Evolutionary conservation across 2,329 filamentous ascomycete genomes (phyloP).

Genomic region (Ophiostoma pallidulum): DNA sequence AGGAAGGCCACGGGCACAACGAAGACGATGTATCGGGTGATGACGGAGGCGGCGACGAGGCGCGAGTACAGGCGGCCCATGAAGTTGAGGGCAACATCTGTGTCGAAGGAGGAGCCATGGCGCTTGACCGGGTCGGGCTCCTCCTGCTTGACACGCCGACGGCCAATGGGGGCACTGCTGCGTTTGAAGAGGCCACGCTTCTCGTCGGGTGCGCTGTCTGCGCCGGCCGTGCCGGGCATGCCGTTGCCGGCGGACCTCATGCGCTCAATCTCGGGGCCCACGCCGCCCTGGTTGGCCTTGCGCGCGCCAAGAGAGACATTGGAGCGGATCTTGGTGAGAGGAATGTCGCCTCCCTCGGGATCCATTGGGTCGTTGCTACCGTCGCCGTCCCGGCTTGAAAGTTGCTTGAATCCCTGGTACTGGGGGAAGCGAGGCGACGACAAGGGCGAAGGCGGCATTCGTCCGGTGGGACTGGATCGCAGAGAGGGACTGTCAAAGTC

Average conservation of each 20-base stretch:
- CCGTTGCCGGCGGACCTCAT: conserved; percentile 14
- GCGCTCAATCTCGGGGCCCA: conserved; percentile 13
- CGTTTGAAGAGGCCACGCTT: conserved; percentile 36
- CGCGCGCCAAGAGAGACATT: conserved; percentile 42
- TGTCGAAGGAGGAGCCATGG: conserved; percentile 37
- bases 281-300: conserved; percentile 26
- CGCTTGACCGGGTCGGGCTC: conserved; percentile 25
- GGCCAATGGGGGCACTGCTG: conserved; percentile 31
- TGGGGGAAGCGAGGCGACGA: conserved; percentile 18
- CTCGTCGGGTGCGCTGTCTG: conserved; percentile 30
- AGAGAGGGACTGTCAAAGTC: conserved; percentile 9
- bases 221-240: conserved; percentile 21
- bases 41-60: conserved; percentile 51
- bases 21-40: conserved; percentile 60
- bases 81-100: conserved; percentile 48
- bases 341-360: conserved; percentile 38
- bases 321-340: conserved; percentile 46
- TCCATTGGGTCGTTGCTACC: conserved; percentile 17
- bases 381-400: conserved; percentile 10
- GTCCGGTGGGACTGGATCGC: not conserved
- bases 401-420: conserved; percentile 18
- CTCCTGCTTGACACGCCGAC: conserved; percentile 38
- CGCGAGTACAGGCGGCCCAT: conserved; percentile 58
- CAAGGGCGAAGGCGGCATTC: conserved; percentile 14
- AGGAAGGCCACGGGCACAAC: conserved; percentile 53